Conservation (phyloP, 1,284 basidiomycete genomes). For the Ceratobasidium sp. region DNA sequence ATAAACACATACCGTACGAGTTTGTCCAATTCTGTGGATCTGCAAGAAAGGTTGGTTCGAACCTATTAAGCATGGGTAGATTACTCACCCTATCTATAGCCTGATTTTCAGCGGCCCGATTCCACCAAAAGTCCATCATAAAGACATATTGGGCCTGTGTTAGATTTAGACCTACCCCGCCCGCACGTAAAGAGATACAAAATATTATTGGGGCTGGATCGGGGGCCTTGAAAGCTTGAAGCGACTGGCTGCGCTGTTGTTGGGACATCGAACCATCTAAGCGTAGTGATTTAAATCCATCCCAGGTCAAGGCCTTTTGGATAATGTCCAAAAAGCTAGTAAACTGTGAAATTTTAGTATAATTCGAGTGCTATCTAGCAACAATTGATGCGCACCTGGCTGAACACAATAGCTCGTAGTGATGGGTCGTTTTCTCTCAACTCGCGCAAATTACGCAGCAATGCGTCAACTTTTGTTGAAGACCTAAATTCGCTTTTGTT, state of each 20-base stretch:
- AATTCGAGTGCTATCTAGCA: too few species aligned
- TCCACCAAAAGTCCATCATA: conserved; percentile 99
- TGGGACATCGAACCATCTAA: conserved; percentile 96
- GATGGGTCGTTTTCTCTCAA: conserved; percentile 78
- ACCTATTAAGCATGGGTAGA: conserved; percentile 54
- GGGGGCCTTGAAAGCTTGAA: conserved; percentile 79
- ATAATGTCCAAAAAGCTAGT: conserved; percentile 85
- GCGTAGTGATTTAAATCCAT: conserved; percentile 81
- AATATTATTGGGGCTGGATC: conserved; percentile 82
- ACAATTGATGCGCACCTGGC: too few species aligned
- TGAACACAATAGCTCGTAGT: conserved; percentile 90
- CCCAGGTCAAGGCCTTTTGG: conserved; percentile 80
- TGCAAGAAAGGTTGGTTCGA: conserved; percentile 35
- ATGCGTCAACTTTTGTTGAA: conserved; percentile 88
- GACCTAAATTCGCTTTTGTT: conserved; percentile 74
- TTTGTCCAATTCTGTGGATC: conserved; percentile 88
- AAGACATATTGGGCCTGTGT: conserved; percentile 87
- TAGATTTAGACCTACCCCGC: conserved; percentile 91
- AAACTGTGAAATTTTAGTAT: conserved; percentile 49
- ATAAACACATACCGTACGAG: conserved; percentile 67
- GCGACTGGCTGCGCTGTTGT: conserved; percentile 81
- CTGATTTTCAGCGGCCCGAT: conserved; percentile 90
- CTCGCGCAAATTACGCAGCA: conserved; percentile 75
- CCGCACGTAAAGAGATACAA: conserved; percentile 87
- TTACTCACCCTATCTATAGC: conserved; percentile 71